Evolutionary conservation across 495 filamentous ascomycete genomes (phyloP), one percentile per base, ranked within the genome.

Genomic region (Penicillium desertorum): DNA sequence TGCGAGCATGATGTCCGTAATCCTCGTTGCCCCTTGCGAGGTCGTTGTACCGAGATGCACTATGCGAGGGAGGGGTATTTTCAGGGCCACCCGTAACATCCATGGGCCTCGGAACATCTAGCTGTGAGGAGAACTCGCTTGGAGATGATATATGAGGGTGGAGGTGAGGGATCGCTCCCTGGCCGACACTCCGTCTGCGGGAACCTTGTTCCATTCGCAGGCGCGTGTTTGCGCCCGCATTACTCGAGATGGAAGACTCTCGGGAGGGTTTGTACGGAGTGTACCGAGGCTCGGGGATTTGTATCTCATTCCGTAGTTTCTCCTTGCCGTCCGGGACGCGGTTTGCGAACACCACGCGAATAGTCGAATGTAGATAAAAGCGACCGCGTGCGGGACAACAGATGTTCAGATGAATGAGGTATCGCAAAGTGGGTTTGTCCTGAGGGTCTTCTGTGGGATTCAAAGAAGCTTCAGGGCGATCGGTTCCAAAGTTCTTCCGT

Each of bases 251-350:
- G 2, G 30, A 56, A 25, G 71, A 61, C 23, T 83, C 84, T 34
- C 74, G 73, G 19, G 77, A 78, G 0, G 90, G 82, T 71, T 90
- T 96, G 75, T 96, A 99, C 12, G 86, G 78, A 57, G 85, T 88
- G 65, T 89, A 99, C 36, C 88, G 83, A 43, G 94, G 94, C 56
- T 96, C 90, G 0, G 95, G 92, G 48, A 88, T 77, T 51, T 95
- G 89, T 29, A 93, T 88, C 67, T 99, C 94, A 66, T 95, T 97
- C 8, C 88, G 84, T 41, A 99, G 79, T 55, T 86, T 90, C 74
- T 98, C 94, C 67, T 98, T 97, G 27, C 92, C 94, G 66, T 99
- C 94, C 0, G 95, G 94, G 3, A 97, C 95, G 27, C 94, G 86
- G 69, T 99, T 99, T 51, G 94, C 94, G 71, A 99, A 99, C 3